Evolutionary conservation across 2,329 filamentous ascomycete genomes (phyloP), one percentile per base, ranked within the genome.

Genomic region (Stagonosporopsis rhizophila): DNA sequence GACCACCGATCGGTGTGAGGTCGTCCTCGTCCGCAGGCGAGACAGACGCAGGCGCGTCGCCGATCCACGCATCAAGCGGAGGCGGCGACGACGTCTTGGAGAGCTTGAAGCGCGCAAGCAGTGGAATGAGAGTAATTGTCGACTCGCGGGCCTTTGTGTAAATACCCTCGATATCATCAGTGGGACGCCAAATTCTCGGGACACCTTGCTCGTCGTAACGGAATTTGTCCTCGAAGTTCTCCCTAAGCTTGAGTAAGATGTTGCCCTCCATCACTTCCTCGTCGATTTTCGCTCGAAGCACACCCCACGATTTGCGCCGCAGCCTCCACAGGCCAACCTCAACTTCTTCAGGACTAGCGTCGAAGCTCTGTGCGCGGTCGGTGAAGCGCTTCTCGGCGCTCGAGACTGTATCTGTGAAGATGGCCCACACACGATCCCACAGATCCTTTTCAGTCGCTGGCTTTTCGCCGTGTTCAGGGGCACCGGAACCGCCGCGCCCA

Each of bases 141-240:
- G 92, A 96, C 78, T 98, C 94, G 62, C 94, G 87, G 3, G 95
- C 94, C 61, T 88, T 89, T 32, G 92, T 97, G 77, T 98, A 99
- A 38, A 96, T 82, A 41, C 94, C 93, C 79, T 99, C 95, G 59
- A 99, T 99, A 72, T 99, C 95, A 73, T 99, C 95, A 1, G 89
- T 93, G 1, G 95, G 95, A 22, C 93, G 88, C 95, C 95, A 99
- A 77, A 99, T 96, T 57, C 95, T 86, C 5, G 95, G 95, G 4
- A 99, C 95, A 23, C 95, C 95, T 6, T 88, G 87, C 57, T 97
- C 93, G 69, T 99, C 95, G 70, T 99, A 99, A 62, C 95, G 89
- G 85, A 99, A 99, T 78, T 96, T 97, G 80, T 99, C 95, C 78
- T 99, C 95, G 66, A 99, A 99, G 80, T 97, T 98, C 77, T 99